Base-by-base conservation (phyloP, 1,284 basidiomycete species). In the Filobasidium uniguttulatum region DNA sequence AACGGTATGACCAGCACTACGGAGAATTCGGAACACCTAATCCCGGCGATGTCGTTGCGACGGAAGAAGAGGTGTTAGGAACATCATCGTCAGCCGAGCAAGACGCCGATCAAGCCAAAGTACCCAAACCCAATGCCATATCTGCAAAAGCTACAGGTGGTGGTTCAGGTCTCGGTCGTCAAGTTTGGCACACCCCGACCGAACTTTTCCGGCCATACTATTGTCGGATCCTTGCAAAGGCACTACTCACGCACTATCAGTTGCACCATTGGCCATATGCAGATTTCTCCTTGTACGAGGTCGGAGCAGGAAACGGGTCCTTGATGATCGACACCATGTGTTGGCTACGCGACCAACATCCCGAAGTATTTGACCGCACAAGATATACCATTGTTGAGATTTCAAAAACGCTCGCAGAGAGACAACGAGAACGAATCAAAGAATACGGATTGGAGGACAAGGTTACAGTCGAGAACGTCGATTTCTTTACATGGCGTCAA, bases 171-270 rank as follows among this genome's bases (percentile, higher is more conserved):
- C 79, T 84, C 14, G 89, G 89, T 5, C 77, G 80, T 60, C 94
- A 99, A 67, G 76, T 98, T 48, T 99, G 94, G 94, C 94, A 99
- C 71, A 99, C 94, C 0, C 94, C 94, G 0, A 96, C 90, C 1
- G 93, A 98, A 66, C 72, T 99, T 34, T 97, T 98, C 76, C 89
- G 93, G 87, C 94, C 94, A 9, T 86, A 83, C 76, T 99, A 93
- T 62, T 93, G 89, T 29, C 81, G 82, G 59, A 83, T 91, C 28
- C 79, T 98, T 45, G 88, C 85, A 3, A 79, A 82, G 48, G 94
- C 87, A 61, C 76, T 97, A 20, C 79, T 89, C 20, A 81, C 83
- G 0, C 85, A 93, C 62, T 96, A 97, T 70, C 80, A 94, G 62
- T 76, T 87, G 57, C 88, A 90, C 65, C 84, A 91, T 63, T 96